A percentile compares a stretch with the other conserved stretches of the same genome.
phyloP scores from a whole-genome alignment of 148 eudicot species.

The Chenopodium suecicum region DNA sequence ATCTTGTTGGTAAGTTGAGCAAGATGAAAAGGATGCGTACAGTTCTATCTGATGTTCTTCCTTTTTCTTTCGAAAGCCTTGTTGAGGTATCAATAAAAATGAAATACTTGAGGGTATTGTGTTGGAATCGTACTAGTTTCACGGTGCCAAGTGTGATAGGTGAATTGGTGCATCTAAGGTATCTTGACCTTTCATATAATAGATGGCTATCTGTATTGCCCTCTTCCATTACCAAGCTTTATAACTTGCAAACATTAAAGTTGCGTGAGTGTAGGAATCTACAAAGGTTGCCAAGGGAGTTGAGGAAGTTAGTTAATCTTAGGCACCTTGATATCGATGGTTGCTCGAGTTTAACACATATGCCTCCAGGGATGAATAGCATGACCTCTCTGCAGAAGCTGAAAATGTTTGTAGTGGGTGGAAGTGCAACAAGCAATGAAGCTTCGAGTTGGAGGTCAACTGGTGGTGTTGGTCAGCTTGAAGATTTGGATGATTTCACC shows the following conservation, averaged over 20 bases:
- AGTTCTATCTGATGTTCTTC: background rate
- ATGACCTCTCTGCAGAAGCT: background rate
- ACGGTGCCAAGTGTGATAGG: background rate
- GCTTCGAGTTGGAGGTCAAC: background rate
- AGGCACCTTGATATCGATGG: background rate
- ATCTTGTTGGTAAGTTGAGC: background rate
- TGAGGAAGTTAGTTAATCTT: background rate
- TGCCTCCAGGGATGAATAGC: slow-evolving; percentile 5
- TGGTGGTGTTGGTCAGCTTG: background rate
- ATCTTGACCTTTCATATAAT: background rate
- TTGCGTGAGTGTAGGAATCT: rapidly evolving
- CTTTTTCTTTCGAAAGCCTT: too few species aligned
- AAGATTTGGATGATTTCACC: background rate
- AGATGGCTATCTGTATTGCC: background rate
- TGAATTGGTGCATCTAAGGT: slow-evolving; percentile 6
- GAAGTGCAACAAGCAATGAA: background rate
- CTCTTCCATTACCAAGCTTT: background rate
- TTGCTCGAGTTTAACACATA: background rate
- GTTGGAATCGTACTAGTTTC: rapidly evolving
- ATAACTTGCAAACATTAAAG: background rate
- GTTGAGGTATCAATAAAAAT: background rate
- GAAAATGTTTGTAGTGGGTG: background rate
- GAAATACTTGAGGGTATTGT: background rate
- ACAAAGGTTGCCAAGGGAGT: background rate
- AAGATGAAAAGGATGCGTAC: slow-evolving; percentile 5